Percentiles rank a stretch among this genome's conserved stretches.
phyloP scores from a whole-genome alignment of 768 basidiomycete genomes.

The Baorangia bicolor region DNA sequence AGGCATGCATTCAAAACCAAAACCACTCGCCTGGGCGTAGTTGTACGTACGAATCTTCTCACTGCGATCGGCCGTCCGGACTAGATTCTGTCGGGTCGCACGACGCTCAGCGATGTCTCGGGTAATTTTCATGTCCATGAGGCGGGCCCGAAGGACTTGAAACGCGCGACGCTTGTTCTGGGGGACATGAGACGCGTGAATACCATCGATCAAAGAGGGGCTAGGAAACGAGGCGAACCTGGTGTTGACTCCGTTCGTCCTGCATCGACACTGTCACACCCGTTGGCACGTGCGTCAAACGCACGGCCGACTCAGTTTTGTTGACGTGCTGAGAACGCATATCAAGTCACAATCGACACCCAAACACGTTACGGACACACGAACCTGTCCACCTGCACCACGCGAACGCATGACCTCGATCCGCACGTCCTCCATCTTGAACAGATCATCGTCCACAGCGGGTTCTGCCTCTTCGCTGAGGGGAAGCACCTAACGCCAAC shows the following conservation, averaged over 20 bases:
- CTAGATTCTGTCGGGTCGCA: conserved; percentile 67
- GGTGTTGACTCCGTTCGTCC: conserved; percentile 94
- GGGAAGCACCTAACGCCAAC: too few relatives aligned
- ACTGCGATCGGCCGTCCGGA: conserved; percentile 80
- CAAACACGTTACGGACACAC: conserved; percentile 8
- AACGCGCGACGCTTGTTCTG: conserved; percentile 92
- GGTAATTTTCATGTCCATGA: conserved; percentile 79
- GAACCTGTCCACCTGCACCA: conserved; percentile 92
- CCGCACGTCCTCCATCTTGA: too few relatives aligned
- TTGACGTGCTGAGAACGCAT: conserved; percentile 79
- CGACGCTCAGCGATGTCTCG: conserved; percentile 70
- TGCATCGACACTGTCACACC: conserved; percentile 97
- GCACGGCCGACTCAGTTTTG: conserved; percentile 96
- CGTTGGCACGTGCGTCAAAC: conserved; percentile 87
- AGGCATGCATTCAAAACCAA: neutral
- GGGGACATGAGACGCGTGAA: neutral
- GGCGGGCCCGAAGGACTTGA: conserved; percentile 79
- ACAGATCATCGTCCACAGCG: conserved; percentile 44
- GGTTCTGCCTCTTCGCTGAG: conserved; percentile 64
- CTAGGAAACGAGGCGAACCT: conserved; percentile 42
- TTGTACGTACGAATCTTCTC: conserved; percentile 97
- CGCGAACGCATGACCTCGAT: conserved; percentile 93
- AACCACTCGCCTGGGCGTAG: conserved; percentile 69
- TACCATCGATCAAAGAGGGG: neutral
- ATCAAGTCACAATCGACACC: neutral